Percentiles rank a stretch among this genome's conserved stretches.
These are phyloP conservation scores for Solanum hybrid DNA, from an alignment of 305 asterid genomes.

Conservation along the genomic window DNA sequence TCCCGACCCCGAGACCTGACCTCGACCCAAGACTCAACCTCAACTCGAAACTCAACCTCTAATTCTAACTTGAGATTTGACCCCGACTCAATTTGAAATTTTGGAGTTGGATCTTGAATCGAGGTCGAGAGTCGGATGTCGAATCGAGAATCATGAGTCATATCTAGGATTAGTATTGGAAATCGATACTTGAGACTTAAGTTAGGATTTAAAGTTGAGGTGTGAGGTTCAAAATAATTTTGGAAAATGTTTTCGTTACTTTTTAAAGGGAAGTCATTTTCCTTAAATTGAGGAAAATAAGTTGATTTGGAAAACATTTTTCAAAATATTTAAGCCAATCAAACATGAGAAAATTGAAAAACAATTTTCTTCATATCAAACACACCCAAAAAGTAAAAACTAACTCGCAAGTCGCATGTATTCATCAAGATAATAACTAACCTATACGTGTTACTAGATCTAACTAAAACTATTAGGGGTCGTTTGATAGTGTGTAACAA, in stretches of 20 bases:
- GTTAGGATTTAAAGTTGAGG: not conserved
- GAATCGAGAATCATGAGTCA: not conserved
- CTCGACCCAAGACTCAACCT: not conserved
- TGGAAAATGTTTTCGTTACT: not conserved
- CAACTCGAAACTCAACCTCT: not conserved
- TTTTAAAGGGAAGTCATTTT: not conserved
- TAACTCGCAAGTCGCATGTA: not conserved
- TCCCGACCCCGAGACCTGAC: not conserved
- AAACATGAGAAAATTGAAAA: not conserved
- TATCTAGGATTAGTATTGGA: not conserved
- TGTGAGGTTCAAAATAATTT: not conserved
- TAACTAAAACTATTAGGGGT: not conserved
- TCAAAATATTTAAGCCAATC: not conserved
- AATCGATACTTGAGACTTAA: not conserved
- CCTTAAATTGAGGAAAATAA: not conserved
- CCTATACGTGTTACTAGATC: not conserved
- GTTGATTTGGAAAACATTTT: not conserved
- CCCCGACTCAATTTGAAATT: not conserved
- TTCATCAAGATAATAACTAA: not conserved
- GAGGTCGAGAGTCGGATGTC: not conserved
- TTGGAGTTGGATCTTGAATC: not conserved
- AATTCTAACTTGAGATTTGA: not conserved
- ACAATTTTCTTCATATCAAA: not conserved
- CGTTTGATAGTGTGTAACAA: not conserved
- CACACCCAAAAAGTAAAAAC: not conserved